Conservation (phyloP, 768 basidiomycete genomes). For the Hortiboletus campestris region DNA sequence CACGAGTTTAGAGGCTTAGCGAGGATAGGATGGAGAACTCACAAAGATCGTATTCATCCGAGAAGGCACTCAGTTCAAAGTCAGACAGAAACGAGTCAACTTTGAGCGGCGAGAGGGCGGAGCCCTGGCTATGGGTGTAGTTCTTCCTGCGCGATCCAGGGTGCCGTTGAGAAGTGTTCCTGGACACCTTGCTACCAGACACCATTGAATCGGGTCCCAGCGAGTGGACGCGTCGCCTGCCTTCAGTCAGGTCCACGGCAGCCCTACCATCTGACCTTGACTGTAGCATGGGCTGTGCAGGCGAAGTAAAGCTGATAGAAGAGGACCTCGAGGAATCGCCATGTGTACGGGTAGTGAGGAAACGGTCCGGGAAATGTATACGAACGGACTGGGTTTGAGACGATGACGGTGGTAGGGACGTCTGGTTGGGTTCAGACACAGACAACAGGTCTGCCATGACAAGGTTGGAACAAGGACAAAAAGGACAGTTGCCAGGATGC, state of each 20-base stretch:
- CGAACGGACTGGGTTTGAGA: constrained; percentile 22
- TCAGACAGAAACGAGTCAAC: constrained; percentile 31
- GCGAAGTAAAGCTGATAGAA: constrained; percentile 23
- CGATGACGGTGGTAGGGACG: constrained; percentile 7
- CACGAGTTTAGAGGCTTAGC: constrained; percentile 11
- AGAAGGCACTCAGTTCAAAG: constrained; percentile 48
- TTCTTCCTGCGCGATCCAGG: constrained; percentile 23
- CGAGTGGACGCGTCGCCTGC: constrained; percentile 22
- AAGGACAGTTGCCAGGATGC: not conserved
- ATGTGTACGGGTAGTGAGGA: constrained; percentile 23
- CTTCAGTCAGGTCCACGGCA: constrained; percentile 10
- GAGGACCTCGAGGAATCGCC: constrained; percentile 34
- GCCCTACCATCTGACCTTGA: constrained; percentile 14
- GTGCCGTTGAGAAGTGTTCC: constrained; percentile 12
- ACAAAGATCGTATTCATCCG: constrained; percentile 80
- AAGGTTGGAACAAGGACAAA: not conserved
- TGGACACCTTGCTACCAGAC: constrained; percentile 14
- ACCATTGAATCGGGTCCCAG: constrained; percentile 17
- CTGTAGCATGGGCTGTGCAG: constrained; percentile 10
- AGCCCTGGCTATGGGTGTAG: constrained; percentile 12
- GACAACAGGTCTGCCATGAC: constrained; percentile 32
- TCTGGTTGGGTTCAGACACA: constrained; percentile 20
- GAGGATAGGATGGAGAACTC: constrained; percentile 31
- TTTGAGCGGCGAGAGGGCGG: constrained; percentile 21
- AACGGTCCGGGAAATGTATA: constrained; percentile 36